Evolutionary conservation across 331 rosid genomes (phyloP).

Genomic region (Cydonia oblonga): DNA sequence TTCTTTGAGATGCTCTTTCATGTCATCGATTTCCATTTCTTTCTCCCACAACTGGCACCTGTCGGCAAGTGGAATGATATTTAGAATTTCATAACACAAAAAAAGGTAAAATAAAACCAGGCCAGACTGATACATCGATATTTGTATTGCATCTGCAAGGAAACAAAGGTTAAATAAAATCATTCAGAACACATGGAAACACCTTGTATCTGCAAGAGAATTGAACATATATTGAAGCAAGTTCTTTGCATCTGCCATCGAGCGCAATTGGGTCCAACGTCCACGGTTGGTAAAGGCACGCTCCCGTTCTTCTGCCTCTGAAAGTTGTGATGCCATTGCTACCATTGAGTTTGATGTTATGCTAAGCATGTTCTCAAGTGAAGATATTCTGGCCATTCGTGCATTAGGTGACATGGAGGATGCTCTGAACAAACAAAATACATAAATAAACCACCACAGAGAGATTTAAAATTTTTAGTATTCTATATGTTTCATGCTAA

Average conservation of each 20-base stretch:
- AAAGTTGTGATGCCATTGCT: constrained; percentile 99
- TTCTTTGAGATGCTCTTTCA: constrained; percentile 97
- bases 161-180: no score
- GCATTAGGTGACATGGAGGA: constrained; percentile 97
- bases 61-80: constrained; percentile 14
- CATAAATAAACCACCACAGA: constrained; percentile 12
- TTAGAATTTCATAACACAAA: neutral
- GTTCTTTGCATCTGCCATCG: constrained; percentile 97
- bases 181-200: neutral
- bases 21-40: constrained; percentile 85
- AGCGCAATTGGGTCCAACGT: constrained; percentile 97
- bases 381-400: constrained; percentile 85
- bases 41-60: constrained; percentile 97
- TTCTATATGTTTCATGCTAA: constrained; percentile 1
- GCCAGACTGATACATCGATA: neutral
- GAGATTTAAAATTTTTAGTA: neutral
- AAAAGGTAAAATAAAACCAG: neutral
- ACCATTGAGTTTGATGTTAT: constrained; percentile 95
- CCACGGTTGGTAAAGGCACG: constrained; percentile 93
- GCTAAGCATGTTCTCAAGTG: constrained; percentile 91
- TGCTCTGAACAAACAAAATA: constrained; percentile 44
- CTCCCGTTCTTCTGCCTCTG: constrained; percentile 98
- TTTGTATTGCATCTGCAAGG: no score
- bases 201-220: constrained; percentile 92
- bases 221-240: constrained; percentile 90